Base-by-base conservation (phyloP, 2,329 filamentous ascomycete species). In the Sarocladium oryzae region DNA sequence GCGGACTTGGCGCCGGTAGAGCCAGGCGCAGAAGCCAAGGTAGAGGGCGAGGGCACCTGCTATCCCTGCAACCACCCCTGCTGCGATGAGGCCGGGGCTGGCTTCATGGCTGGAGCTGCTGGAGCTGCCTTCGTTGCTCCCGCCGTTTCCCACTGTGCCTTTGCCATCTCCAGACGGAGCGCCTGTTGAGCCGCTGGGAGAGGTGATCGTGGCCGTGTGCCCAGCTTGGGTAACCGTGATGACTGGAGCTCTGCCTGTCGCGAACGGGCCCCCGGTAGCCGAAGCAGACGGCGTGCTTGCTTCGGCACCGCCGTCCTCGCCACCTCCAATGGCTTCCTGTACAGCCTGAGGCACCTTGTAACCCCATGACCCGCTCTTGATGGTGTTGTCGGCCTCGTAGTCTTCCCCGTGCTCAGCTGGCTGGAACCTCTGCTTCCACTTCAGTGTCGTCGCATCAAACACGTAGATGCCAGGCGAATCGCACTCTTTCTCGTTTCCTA, bases 21-120 rank as follows among this genome's bases (percentile, higher is more conserved):
- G 70, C 79, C 83, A 89, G 16, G 79, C 77, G 66, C 84, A 87
- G 71, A 86, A 88, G 41, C 81, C 83, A 11, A 88, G 75, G 63
- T 88, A 88, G 2, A 71, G 68, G 2, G 82, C 83, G 0, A 82
- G 60, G 16, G 86, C 58, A 45, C 80, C 79, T 4, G 86, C 73
- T 3, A 84, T 60, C n/a, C 82, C 85, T 0, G 86, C 86, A 28
- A 89, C 70, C 18, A 84, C 67, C 23, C 72, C 71, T 2, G 73
- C 72, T 15, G 71, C 71, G 49, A 78, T 72, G 13, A 74, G 69
- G 26, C 66, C 69, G 11, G 62, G 60, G 2, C 53, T 56, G n/a
- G 53, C 23, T 20, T 52, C 37, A 18, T 51, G 10, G 26, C 32
- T 28, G n/a, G 43, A 48, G 26, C 51, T 43, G 18, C 49, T 38